Evolutionary conservation across 1,284 basidiomycete species (phyloP), one percentile per base, ranked within the genome.

Genomic region (Cutaneotrichosporon sp.): DNA sequence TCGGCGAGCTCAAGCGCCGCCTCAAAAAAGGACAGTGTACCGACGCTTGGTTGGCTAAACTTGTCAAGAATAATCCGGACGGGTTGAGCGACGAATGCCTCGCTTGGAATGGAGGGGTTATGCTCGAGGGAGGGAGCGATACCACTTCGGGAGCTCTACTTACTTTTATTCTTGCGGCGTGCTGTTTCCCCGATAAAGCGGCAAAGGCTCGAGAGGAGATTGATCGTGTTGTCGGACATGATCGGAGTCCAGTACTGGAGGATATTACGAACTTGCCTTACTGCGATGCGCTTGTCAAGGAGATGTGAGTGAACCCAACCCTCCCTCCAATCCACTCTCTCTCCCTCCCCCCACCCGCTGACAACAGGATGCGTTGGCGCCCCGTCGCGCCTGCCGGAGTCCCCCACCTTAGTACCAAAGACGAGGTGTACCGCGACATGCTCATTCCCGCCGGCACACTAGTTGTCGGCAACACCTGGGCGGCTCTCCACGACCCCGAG

Each of bases 111-210:
- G 61, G 61, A 5, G 61, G 61, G 31, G 61, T 62, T 36, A 62
- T 62, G 61, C 56, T 62, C n/a, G 61, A 62, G 30, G 61, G 61
- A 5, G 61, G 61, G 6, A 62, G 61, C 49, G 61, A 62, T 40
- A 62, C 61, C 10, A 62, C 61, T 10, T 46, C 36, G 21, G 56
- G 61, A 6, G 61, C 61, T 2, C 38, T 62, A 4, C 61, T 62
- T 11, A 62, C 61, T 14, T 31, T 58, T 5, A 56, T 62, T 2
- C 61, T 62, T 30, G 61, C 61, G 1, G 56, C 56, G 5, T 62
- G 61, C 50, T 58, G 61, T 56, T 34, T 22, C 56, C 61, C 61
- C 4, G 61, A 58, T 36, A 62, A 62, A 36, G 56, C 58, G 9
- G 5, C 8, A 8, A 58, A 58, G 30, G 61, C 61, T n/a, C 56